Evolutionary conservation across 1,139 yeast species (phyloP).

Genomic region (Suzukiozyma palmioleophila): DNA sequence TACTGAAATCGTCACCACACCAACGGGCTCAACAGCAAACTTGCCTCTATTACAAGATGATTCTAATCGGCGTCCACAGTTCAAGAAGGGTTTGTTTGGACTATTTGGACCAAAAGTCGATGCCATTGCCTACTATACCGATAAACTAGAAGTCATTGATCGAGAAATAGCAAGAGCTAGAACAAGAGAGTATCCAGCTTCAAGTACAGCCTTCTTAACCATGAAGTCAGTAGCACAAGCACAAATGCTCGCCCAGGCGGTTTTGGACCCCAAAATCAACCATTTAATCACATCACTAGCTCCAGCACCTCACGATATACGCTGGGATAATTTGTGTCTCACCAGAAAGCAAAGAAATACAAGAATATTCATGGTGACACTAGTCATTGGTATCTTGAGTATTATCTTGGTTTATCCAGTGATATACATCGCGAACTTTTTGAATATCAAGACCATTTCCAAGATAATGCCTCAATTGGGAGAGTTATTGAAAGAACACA

Average conservation of each 20-base stretch:
- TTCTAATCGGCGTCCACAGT: slow-evolving; percentile 42
- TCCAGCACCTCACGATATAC: slow-evolving; percentile 83
- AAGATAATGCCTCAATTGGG: slow-evolving; percentile 75
- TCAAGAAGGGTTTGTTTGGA: slow-evolving; percentile 49
- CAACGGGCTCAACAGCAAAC: slow-evolving; percentile 3
- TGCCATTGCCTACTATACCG: slow-evolving; percentile 58
- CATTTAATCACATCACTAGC: slow-evolving; percentile 72
- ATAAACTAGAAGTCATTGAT: slow-evolving; percentile 54
- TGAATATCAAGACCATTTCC: slow-evolving; percentile 63
- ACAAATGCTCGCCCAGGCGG: slow-evolving; percentile 87
- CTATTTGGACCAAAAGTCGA: slow-evolving; percentile 57
- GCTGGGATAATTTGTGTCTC: slow-evolving; percentile 72
- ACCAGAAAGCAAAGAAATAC: slow-evolving; percentile 53
- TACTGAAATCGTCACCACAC: slow-evolving; percentile 8
- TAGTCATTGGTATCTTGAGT: slow-evolving; percentile 59
- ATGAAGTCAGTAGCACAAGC: slow-evolving; percentile 85
- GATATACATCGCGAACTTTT: slow-evolving; percentile 64
- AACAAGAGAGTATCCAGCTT: slow-evolving; percentile 58
- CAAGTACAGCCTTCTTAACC: slow-evolving; percentile 68
- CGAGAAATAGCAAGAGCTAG: slow-evolving; percentile 54
- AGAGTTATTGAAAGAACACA: slow-evolving; percentile 50
- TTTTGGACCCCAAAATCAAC: slow-evolving; percentile 72
- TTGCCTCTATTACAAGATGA: slow-evolving; percentile 29
- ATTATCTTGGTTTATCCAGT: slow-evolving; percentile 72
- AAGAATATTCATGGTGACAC: slow-evolving; percentile 58